phyloP scores from a whole-genome alignment of 148 eudicot genomes.

The Diospyros kaki region DNA sequence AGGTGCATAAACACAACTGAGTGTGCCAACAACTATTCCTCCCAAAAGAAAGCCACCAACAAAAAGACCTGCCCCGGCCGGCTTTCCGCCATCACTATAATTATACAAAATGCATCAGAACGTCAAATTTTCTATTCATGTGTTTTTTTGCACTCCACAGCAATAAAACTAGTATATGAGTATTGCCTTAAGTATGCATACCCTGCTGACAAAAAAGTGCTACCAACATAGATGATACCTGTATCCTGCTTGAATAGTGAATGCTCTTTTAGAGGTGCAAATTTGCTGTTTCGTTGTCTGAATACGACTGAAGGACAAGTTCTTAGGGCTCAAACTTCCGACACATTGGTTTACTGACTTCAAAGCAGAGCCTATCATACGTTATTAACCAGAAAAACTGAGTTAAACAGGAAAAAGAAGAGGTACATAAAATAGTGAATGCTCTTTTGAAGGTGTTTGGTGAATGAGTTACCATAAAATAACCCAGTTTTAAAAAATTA shows the following conservation, averaged over 20 bases:
- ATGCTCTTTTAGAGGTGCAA: slow-evolving; percentile 29
- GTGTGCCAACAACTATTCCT: slow-evolving; percentile 78
- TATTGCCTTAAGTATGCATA: not conserved
- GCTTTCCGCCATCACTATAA: slow-evolving; percentile 62
- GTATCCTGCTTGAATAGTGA: slow-evolving; percentile 59
- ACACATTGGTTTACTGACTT: slow-evolving; percentile 36
- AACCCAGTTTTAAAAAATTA: no score
- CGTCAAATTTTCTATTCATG: not conserved
- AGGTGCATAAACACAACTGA: slow-evolving; percentile 79
- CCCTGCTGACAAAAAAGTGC: not conserved
- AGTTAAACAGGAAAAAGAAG: not conserved
- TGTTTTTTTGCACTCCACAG: not conserved
- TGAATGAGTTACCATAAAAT: no score
- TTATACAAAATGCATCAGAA: slow-evolving; percentile 11
- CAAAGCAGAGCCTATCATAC: slow-evolving; percentile 33
- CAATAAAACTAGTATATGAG: not conserved
- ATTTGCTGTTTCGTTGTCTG: slow-evolving; percentile 23
- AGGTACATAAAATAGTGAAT: no score
- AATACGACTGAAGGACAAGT: slow-evolving; percentile 33
- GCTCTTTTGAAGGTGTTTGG: no score
- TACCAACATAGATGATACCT: slow-evolving; percentile 41
- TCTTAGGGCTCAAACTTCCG: slow-evolving; percentile 40
- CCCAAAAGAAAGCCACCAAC: slow-evolving; percentile 83
- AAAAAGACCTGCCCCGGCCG: slow-evolving; percentile 52
- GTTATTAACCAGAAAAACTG: slow-evolving; percentile 11